phyloP scores from a whole-genome alignment of 202 grass and related monocot genomes.

The Dendrocalamus latiflorus region DNA sequence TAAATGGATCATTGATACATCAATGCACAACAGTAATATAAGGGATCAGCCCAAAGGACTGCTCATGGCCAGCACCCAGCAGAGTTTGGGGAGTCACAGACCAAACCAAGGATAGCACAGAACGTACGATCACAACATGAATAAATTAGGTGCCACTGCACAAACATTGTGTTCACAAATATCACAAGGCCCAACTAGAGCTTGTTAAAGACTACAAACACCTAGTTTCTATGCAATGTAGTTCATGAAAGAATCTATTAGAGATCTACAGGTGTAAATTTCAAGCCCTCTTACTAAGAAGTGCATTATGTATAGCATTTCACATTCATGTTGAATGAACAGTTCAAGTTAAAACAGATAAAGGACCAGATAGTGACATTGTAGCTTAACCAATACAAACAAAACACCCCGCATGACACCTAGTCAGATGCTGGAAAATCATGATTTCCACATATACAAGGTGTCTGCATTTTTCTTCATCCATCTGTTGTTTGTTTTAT shows the following conservation, averaged over 20 bases:
- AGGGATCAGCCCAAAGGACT: neutral
- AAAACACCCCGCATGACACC: neutral
- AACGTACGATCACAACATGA: too few species aligned
- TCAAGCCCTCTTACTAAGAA: neutral
- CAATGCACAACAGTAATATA: neutral
- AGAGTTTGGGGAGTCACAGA: neutral
- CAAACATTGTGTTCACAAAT: neutral
- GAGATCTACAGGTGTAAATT: neutral
- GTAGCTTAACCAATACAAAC: neutral
- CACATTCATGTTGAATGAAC: neutral
- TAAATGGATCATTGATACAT: neutral
- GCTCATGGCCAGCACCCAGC: neutral
- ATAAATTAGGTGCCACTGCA: too few species aligned
- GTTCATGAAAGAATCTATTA: slow-evolving; percentile 9
- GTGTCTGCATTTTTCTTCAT: neutral
- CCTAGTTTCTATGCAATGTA: neutral
- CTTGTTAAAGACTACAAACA: neutral
- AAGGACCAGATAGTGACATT: neutral
- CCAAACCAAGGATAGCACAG: neutral
- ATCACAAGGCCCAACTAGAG: neutral
- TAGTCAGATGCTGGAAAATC: neutral
- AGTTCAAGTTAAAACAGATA: neutral
- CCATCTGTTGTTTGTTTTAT: neutral
- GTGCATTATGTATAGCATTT: neutral
- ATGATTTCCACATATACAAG: neutral